Evolutionary conservation across 306 rosid species (phyloP).

Genomic region (Canavalia gladiata): DNA sequence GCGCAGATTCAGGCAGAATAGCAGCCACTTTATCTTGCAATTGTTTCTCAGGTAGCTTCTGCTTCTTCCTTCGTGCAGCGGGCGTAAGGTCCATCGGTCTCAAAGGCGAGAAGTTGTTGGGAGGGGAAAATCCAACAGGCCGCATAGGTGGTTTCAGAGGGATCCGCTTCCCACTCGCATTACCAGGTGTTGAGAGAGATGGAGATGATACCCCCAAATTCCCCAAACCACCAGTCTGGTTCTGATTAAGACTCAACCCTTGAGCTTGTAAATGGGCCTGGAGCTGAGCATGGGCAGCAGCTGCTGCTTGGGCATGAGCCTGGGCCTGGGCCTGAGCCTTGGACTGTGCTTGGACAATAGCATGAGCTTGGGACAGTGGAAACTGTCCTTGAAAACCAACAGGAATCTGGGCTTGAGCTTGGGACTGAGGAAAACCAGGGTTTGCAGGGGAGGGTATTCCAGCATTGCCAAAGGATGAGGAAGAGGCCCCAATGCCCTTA

Average conservation of each 20-base stretch:
- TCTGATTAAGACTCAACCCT: slow-evolving; percentile 74
- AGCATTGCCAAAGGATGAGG: slow-evolving; percentile 82
- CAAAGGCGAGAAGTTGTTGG: slow-evolving; percentile 67
- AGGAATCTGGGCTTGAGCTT: slow-evolving; percentile 74
- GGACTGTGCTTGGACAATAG: slow-evolving; percentile 90
- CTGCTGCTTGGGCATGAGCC: slow-evolving; percentile 73
- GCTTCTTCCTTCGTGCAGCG: slow-evolving; percentile 89
- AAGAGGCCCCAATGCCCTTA: slow-evolving; percentile 84
- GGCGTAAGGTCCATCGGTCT: slow-evolving; percentile 84
- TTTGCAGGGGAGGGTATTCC: slow-evolving; percentile 70
- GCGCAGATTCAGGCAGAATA: slow-evolving; percentile 85
- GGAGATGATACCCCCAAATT: slow-evolving; percentile 70
- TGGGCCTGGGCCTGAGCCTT: slow-evolving; percentile 82
- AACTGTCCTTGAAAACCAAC: slow-evolving; percentile 82
- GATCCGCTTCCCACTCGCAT: slow-evolving; percentile 67
- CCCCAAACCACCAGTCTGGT: slow-evolving; percentile 67
- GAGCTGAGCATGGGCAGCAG: slow-evolving; percentile 80
- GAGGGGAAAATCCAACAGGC: slow-evolving; percentile 74
- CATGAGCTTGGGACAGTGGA: slow-evolving; percentile 92
- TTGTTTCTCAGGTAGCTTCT: slow-evolving; percentile 94
- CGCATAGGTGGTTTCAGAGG: slow-evolving; percentile 89
- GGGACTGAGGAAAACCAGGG: slow-evolving; percentile 76
- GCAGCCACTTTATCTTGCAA: slow-evolving; percentile 93
- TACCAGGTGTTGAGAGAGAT: slow-evolving; percentile 60
- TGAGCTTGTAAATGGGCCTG: slow-evolving; percentile 99